These are phyloP conservation scores for Saturnispora saitoi DNA, from an alignment of 805 yeast genomes.

Conservation along the genomic window DNA sequence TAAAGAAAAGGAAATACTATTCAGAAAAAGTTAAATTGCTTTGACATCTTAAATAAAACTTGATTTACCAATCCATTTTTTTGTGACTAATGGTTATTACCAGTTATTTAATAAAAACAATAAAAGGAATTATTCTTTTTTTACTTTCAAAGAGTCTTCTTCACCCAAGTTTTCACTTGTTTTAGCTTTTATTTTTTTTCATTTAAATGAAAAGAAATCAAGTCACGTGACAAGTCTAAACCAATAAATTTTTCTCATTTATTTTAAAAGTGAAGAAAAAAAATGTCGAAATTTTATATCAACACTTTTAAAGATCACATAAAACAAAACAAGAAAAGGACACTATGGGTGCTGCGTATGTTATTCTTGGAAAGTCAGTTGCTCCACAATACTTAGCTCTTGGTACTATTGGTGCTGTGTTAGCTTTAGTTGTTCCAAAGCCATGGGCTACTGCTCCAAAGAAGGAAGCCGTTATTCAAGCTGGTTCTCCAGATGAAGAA, in stretches of 20 bases:
- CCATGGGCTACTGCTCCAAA: slow-evolving; percentile 56
- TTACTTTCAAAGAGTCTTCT: background rate
- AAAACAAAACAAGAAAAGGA: background rate
- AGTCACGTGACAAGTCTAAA: background rate
- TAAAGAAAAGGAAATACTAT: background rate
- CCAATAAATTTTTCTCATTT: background rate
- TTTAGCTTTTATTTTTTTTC: background rate
- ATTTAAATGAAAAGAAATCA: too few relatives aligned
- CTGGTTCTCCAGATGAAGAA: slow-evolving; percentile 81
- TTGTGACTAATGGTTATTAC: too few relatives aligned
- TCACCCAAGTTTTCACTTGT: background rate
- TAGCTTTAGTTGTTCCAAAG: slow-evolving; percentile 57
- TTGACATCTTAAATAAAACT: background rate
- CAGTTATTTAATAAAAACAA: too few relatives aligned
- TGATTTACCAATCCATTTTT: too few relatives aligned
- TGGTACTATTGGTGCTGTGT: slow-evolving; percentile 68
- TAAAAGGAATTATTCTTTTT: too few relatives aligned
- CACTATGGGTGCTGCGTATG: slow-evolving; percentile 76
- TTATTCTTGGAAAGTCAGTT: slow-evolving; percentile 74
- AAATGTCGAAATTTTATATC: background rate
- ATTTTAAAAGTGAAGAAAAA: background rate
- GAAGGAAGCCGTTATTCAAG: slow-evolving; percentile 62
- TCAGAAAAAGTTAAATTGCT: background rate
- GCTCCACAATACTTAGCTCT: slow-evolving; percentile 81
- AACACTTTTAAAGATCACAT: background rate